Evolutionary conservation across 345 rosid species (phyloP), one percentile per base, ranked within the genome.

Genomic region (Eucalyptus caleyi): DNA sequence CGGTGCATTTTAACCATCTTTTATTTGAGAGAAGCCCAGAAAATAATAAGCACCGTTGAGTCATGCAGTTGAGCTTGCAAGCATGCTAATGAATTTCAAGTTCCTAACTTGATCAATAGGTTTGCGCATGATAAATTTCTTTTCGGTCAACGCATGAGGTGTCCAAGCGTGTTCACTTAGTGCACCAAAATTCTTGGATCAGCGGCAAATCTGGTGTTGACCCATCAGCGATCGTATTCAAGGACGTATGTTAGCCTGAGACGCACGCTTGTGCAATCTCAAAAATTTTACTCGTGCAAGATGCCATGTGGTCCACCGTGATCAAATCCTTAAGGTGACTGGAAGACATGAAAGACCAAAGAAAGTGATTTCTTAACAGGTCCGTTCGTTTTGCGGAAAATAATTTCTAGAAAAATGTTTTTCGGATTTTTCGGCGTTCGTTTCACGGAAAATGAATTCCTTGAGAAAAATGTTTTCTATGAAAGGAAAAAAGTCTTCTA

Each of bases 341-440:
- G 27, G 45, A 72, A 37, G 45, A 37, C 44, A 10, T 19, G 14
- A 72, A 37, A 34, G 45, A 37, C 45, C 45, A 37, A 37, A 37
- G 8, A 34, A 72, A 34, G 45, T 18, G 26, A 34, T 72, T 72
- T 72, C 8, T 37, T 37, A 9, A 34, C 2, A n/a, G 2, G 9
- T 51, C 54, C 2, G 0, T 51, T 51, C 2, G 0, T 51, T 18
- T 51, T 0, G 4, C 8, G 2, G 1, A 50, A 50, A 50, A 15
- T 15, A 15, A 50, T 6, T 50, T 50, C 0, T 0, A 4, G 1
- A 0, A 50, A 50, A 50, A 15, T 50, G 0, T 50, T 50, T 5
- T 15, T 0, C 7, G 1, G 1, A 50, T 15, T 0, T 50, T 16
- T 1, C 7, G 3, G 1, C 7, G 0, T 50, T 50, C 3, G 1